Base-by-base conservation (phyloP, 2,329 filamentous ascomycete species). In the Aspergillus persii region DNA sequence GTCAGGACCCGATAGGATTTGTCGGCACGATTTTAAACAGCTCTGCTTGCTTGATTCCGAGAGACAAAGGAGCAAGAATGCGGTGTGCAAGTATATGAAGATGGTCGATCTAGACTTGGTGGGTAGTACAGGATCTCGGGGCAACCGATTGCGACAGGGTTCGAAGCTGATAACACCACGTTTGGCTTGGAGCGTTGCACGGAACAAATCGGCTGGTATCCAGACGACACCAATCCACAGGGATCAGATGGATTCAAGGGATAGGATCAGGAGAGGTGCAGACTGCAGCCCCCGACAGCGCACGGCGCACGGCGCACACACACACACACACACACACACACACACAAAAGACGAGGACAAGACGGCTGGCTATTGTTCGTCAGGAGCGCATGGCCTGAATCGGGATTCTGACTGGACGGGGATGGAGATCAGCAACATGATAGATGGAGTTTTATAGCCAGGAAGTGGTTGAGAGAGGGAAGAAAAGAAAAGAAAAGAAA, bases 321-420 rank as follows among this genome's bases (percentile, higher is more conserved):
- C 36, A n/a, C 36, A 5, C 36, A 41, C 36, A n/a, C 36, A 5
- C 36, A 41, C n/a, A n/a, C 36, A 41, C 36, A n/a, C 33, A 36
- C 36, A n/a, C 36, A 5, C 36, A 41, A n/a, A 41, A 15, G 15
- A 41, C 5, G 18, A 27, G 15, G 27, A 59, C 53, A 59, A 54
- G 58, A 55, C 56, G 50, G 31, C 51, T 61, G 59, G 49, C 61
- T 61, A 61, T 56, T 57, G 61, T 56, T 62, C 57, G 54, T 62
- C 58, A 62, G 56, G 55, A 58, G 57, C 63, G 66, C 66, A 68
- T 68, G 66, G 62, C 56, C 53, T 51, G 52, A 64, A 36, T 47
- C 56, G 54, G n/a, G 58, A 47, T 59, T 66, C 52, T 68, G 58
- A 67, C 50, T 67, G 65, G 65, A 61, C 50, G 60, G 60, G 50